These are phyloP conservation scores for Oryza punctata DNA, from an alignment of 176 grass and related monocot genomes.

Conservation along the genomic window DNA sequence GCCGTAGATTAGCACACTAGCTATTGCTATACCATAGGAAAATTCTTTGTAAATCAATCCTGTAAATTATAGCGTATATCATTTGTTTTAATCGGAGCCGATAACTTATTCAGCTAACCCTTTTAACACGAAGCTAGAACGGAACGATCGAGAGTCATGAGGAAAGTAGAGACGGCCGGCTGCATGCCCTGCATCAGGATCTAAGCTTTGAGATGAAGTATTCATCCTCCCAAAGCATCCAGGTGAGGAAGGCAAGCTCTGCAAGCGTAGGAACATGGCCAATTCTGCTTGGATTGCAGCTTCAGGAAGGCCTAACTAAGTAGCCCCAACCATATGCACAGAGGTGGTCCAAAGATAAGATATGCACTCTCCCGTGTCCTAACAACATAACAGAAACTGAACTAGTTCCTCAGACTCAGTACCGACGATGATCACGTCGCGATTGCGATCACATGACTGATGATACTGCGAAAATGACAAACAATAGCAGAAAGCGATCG, in stretches of 20 bases:
- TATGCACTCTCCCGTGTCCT: neutral
- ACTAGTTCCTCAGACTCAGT: neutral
- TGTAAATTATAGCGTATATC: neutral
- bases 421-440: neutral
- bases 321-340: neutral
- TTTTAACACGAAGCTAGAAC: neutral
- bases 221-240: constrained; percentile 31
- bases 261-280: constrained; percentile 1
- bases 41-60: neutral
- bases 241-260: neutral
- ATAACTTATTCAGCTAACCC: no score
- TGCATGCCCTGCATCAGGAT: neutral
- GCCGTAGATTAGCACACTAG: no score
- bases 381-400: constrained; percentile 1
- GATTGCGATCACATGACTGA: neutral
- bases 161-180: neutral
- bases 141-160: neutral
- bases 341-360: neutral
- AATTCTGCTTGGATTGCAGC: neutral
- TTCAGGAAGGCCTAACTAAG: constrained; percentile 1
- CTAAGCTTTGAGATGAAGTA: neutral
- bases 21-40: no score
- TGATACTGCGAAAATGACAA: neutral
- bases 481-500: neutral
- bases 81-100: neutral